Conservation (phyloP, 2,329 filamentous ascomycete genomes). For the Hypoxylon sp. region DNA sequence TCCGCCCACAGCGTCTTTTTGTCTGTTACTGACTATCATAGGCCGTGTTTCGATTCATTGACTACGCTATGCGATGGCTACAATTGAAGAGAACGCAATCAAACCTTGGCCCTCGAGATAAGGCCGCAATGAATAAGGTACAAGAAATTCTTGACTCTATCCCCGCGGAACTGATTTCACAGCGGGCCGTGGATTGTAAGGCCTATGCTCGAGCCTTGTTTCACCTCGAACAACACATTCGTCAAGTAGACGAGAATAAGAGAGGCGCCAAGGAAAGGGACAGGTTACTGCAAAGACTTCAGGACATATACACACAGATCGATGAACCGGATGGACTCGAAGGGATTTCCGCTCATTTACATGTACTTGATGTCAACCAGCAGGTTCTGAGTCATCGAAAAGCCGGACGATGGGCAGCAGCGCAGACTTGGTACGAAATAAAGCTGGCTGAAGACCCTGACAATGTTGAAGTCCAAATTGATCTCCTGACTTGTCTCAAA, state of each 20-base stretch:
- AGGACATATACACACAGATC: constrained; percentile 96
- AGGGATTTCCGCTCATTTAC: constrained; percentile 89
- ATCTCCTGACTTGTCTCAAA: constrained; percentile 88
- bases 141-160: constrained; percentile 72
- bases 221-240: constrained; percentile 92
- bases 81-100: constrained; percentile 75
- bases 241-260: constrained; percentile 62
- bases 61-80: constrained; percentile 92
- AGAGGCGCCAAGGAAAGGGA: constrained; percentile 68
- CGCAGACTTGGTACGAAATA: constrained; percentile 98
- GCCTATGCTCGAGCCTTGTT: constrained; percentile 94
- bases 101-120: constrained; percentile 58
- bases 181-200: constrained; percentile 91
- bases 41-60: constrained; percentile 90
- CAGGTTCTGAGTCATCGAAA: constrained; percentile 94
- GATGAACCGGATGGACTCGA: constrained; percentile 98
- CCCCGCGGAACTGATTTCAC: constrained; percentile 80
- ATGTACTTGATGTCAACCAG: constrained; percentile 90
- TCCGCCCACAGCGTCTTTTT: background rate
- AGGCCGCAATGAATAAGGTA: constrained; percentile 65
- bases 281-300: constrained; percentile 81
- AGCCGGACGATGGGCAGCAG: constrained; percentile 92
- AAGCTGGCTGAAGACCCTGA: constrained; percentile 84
- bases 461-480: constrained; percentile 82
- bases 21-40: constrained; percentile 56